Evolutionary conservation across 768 basidiomycete genomes (phyloP).

Genomic region (Russula brevipes): DNA sequence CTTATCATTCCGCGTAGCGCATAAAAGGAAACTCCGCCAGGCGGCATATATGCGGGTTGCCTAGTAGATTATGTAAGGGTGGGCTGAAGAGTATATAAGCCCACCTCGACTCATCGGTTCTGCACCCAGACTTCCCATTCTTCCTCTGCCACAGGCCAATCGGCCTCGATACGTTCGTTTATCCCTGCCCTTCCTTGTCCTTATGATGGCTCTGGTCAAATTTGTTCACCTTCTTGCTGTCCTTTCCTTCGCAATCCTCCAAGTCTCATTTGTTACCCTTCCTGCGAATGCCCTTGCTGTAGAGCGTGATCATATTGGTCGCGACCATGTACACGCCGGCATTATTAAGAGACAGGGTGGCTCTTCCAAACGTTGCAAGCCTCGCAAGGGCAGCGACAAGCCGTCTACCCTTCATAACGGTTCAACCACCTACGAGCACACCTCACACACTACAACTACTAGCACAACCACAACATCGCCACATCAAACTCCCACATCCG

Average conservation of each 20-base stretch:
- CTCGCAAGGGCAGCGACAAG: constrained; percentile 28
- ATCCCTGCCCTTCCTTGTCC: neutral
- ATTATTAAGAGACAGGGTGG: constrained; percentile 44
- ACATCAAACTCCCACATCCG: neutral
- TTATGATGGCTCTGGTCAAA: constrained; percentile 45
- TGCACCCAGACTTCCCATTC: neutral
- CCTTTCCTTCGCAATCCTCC: constrained; percentile 51
- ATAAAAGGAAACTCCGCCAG: constrained; percentile 3
- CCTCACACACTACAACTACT: neutral
- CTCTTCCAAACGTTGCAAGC: constrained; percentile 51
- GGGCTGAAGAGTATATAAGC: neutral
- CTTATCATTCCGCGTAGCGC: neutral
- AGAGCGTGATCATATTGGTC: constrained; percentile 36
- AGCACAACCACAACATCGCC: constrained; percentile 25
- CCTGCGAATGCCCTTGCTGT: constrained; percentile 52
- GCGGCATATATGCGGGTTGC: constrained; percentile 4
- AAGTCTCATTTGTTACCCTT: constrained; percentile 43
- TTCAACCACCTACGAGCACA: neutral
- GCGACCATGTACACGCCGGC: constrained; percentile 44
- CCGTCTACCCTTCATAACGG: neutral
- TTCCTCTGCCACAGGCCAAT: neutral
- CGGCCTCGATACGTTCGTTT: constrained; percentile 12
- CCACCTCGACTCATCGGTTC: neutral
- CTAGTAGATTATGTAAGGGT: neutral
- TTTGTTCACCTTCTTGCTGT: constrained; percentile 56